Base-by-base conservation (phyloP, 495 filamentous ascomycete species). In the Oleoguttula mirabilis region DNA sequence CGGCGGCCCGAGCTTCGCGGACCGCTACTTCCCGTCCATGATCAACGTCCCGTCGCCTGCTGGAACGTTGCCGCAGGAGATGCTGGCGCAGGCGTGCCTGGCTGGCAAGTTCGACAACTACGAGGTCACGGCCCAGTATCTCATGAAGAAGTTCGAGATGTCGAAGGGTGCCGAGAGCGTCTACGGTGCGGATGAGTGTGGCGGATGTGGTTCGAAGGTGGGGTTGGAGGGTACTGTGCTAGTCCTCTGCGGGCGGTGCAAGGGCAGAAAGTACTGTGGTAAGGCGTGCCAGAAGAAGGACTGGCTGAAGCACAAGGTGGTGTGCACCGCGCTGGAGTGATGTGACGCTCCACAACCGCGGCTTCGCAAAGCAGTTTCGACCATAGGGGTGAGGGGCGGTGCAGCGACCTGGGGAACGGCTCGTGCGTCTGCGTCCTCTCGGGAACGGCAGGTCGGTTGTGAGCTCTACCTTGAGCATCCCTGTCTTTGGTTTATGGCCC, bases 261-360 rank as follows among this genome's bases (percentile, higher is more conserved):
- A 48, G 39, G 25, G 11, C 11, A 8, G 21, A 11, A 30, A 5
- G 14, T 48, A 43, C 32, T 48, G 45, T 39, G 19, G 21, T 19
- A 31, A 17, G 16, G 38, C 35, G 10, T 42, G 45, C 43, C 45
- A 36, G 45, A 43, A 35, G 32, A 34, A 11, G 24, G 20, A 48
- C 24, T 48, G 45, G 39, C 15, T 8, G 40, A 10, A 15, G 15
- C 39, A 48, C 45, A 48, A 48, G 27, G 17, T n/a, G 7, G n/a
- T 28, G 25, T 28, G 25, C 25, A 28, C n/a, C n/a, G n/a, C n/a
- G n/a, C n/a, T n/a, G n/a, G n/a, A n/a, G n/a, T n/a, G n/a, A n/a
- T n/a, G n/a, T n/a, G n/a, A n/a, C n/a, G n/a, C n/a, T n/a, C n/a
- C n/a, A n/a, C n/a, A n/a, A n/a, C n/a, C n/a, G n/a, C n/a, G n/a